Conservation (phyloP, 2,329 filamentous ascomycete species). For the Amauroascus niger region DNA sequence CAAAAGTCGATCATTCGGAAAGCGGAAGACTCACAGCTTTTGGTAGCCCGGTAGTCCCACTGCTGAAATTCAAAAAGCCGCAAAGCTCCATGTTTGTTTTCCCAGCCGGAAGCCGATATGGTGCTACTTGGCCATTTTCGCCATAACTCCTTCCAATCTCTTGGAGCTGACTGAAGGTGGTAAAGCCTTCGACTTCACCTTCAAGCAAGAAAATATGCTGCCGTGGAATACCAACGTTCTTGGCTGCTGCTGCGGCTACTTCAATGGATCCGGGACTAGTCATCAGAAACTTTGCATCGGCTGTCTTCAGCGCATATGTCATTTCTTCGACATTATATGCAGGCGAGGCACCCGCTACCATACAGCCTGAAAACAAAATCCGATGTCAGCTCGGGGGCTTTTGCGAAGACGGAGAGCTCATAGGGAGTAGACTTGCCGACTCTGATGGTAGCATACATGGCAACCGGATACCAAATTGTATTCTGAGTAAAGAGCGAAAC, state of each 20-base stretch:
- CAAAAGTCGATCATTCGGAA: too few species aligned
- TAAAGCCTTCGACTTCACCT: conserved; percentile 43
- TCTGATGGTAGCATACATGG: conserved; percentile 49
- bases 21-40: conserved; percentile 32
- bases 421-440: conserved; percentile 16
- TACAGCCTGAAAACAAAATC: conserved; percentile 31
- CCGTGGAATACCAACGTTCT: conserved; percentile 44
- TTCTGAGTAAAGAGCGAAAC: conserved; percentile 55
- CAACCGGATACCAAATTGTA: conserved; percentile 58
- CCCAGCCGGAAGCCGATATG: conserved; percentile 43
- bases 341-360: conserved; percentile 53
- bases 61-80: conserved; percentile 44
- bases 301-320: conserved; percentile 53
- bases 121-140: conserved; percentile 36
- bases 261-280: conserved; percentile 47
- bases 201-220: conserved; percentile 49
- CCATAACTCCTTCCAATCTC: conserved; percentile 30
- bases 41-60: conserved; percentile 43
- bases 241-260: conserved; percentile 46
- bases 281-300: conserved; percentile 49
- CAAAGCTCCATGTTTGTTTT: conserved; percentile 50
- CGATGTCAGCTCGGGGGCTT: not conserved
- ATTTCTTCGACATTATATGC: conserved; percentile 61
- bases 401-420: not conserved
- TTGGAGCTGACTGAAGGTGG: conserved; percentile 30